Percentiles rank a stretch among this genome's conserved stretches.
These are phyloP conservation scores for Cucumis cinereus DNA, from an alignment of 306 rosid species.

Conservation along the genomic window DNA sequence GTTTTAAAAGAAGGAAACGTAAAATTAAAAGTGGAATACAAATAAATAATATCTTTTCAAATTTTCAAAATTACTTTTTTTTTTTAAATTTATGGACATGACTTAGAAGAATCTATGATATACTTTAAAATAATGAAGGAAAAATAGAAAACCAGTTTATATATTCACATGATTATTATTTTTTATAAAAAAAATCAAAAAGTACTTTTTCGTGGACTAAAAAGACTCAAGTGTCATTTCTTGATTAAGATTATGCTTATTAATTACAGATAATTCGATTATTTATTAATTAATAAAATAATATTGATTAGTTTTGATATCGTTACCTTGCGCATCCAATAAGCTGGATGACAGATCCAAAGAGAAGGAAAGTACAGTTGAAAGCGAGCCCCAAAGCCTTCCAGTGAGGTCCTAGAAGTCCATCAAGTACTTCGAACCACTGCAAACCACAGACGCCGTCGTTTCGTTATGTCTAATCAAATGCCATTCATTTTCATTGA, in stretches of 20 bases:
- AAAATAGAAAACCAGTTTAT: background rate
- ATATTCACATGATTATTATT: background rate
- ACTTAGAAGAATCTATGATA: background rate
- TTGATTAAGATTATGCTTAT: background rate
- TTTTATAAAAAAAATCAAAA: background rate
- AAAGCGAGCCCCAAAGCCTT: slow-evolving; percentile 85
- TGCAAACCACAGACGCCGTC: slow-evolving; percentile 7
- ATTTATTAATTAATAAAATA: too few species aligned
- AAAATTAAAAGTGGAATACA: too few species aligned
- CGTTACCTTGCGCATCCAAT: slow-evolving; percentile 94
- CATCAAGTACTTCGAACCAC: slow-evolving; percentile 99
- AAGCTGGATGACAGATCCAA: slow-evolving; percentile 97
- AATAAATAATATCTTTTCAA: too few species aligned
- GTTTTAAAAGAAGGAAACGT: too few species aligned
- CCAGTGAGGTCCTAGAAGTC: slow-evolving; percentile 85
- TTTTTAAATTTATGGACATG: background rate
- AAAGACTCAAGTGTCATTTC: background rate
- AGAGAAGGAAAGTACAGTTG: slow-evolving; percentile 94
- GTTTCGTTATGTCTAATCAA: background rate
- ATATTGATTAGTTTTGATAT: background rate
- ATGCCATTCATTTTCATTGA: too few species aligned
- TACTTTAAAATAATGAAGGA: background rate
- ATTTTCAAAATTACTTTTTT: too few species aligned
- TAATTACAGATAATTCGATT: too few species aligned
- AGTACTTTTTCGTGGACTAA: background rate